Evolutionary conservation across 371 early-diverging fungal genomes (phyloP).

Genomic region (Nematocida ironsii): DNA sequence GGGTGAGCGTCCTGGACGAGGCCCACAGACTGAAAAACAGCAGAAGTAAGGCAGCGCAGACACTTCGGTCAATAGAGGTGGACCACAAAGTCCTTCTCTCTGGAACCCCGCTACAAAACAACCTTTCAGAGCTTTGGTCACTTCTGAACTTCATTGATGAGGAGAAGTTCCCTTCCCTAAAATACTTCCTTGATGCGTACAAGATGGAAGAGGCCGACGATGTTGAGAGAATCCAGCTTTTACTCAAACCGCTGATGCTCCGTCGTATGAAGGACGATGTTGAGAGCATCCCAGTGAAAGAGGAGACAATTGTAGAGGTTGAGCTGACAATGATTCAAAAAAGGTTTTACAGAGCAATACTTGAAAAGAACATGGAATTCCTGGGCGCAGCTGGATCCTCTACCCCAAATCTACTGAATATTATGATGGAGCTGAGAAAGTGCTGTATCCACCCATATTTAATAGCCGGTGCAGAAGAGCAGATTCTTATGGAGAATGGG

Average conservation of each 20-base stretch:
- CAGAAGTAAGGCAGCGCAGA: slow-evolving; percentile 83
- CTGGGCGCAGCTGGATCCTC: slow-evolving; percentile 74
- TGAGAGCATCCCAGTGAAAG: slow-evolving; percentile 90
- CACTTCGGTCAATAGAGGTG: slow-evolving; percentile 80
- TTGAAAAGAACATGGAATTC: slow-evolving; percentile 88
- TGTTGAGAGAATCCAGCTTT: slow-evolving; percentile 89
- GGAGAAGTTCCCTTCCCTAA: slow-evolving; percentile 82
- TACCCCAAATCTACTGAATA: slow-evolving; percentile 84
- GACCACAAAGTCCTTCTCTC: slow-evolving; percentile 87
- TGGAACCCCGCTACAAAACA: slow-evolving; percentile 97
- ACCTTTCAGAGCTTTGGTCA: slow-evolving; percentile 95
- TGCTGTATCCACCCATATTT: slow-evolving; percentile 96
- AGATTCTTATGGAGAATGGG: slow-evolving; percentile 65
- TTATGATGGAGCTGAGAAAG: slow-evolving; percentile 99
- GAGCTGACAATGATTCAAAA: slow-evolving; percentile 89
- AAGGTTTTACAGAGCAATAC: slow-evolving; percentile 87
- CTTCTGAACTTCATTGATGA: slow-evolving; percentile 93
- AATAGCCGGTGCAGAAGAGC: slow-evolving; percentile 81
- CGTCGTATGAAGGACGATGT: slow-evolving; percentile 95
- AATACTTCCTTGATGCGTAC: slow-evolving; percentile 95
- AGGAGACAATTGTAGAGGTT: slow-evolving; percentile 87
- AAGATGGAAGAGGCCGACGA: slow-evolving; percentile 87
- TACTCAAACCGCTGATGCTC: slow-evolving; percentile 86
- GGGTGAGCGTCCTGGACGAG: slow-evolving; percentile 93
- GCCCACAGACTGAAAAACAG: slow-evolving; percentile 98